Base-by-base conservation (phyloP, 805 yeast genomes). In the Monosporozyma servazzii region DNA sequence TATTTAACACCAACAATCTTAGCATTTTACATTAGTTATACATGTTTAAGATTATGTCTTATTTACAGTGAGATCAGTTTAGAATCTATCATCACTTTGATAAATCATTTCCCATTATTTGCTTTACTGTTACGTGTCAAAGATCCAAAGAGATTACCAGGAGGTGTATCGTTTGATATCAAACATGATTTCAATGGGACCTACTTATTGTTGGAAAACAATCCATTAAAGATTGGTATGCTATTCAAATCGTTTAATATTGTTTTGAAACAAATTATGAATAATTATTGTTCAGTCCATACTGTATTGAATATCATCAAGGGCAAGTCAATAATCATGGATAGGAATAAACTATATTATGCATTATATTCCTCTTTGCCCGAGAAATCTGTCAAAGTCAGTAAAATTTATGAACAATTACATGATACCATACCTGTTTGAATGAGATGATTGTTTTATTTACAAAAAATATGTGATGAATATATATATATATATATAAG, bases 21-120 rank as follows among this genome's bases (percentile, higher is more conserved):
- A 57, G 93, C 93, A 13, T 93, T 90, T 63, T 93, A 93, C 62
- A 58, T 81, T 17, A 78, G 83, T 21, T 91, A 89, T 66, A 84
- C 87, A 5, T 54, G 75, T 0, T 71, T 82, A 4, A 72, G 89
- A 50, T 60, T 88, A 36, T 55, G 74, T 0, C 73, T 80, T 3
- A 68, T 87, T 42, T 51, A 72, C 2, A 48, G 74, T 1, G 70
- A 78, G 37, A 81, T 83, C 18, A 48, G 71, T 1, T 65, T 84
- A 21, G 93, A 88, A 56, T 71, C 82, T 42, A 47, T 73, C 0
- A 73, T 88, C 55, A 79, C 90, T 6, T 64, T 80, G 31, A 65
- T 89, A 51, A 91, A 90, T 62, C 90, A 90, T 63, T 79, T 85
- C 62, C 99, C 99, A 1, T 62, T 91, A 10, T 91, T 93, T 68